Evolutionary conservation across 805 yeast genomes (phyloP).

Genomic region (Saccharomycopsis selenospora): DNA sequence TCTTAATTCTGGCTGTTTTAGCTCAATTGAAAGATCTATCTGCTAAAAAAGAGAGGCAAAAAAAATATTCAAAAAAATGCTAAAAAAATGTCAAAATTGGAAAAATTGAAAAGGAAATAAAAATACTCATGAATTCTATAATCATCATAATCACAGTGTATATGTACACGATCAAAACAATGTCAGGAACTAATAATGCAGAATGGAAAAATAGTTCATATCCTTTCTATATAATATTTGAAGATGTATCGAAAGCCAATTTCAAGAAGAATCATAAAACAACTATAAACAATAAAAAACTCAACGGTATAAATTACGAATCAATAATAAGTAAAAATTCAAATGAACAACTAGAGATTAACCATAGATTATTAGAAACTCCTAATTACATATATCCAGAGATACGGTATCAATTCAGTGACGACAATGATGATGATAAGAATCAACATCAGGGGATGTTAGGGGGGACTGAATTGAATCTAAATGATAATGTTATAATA

Average conservation of each 20-base stretch:
- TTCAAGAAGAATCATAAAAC: neutral
- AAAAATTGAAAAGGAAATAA: too few relatives aligned
- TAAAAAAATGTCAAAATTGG: too few relatives aligned
- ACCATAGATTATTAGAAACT: slow-evolving; percentile 7
- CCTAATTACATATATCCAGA: slow-evolving; percentile 20
- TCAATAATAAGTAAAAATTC: neutral
- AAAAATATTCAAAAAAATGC: too few relatives aligned
- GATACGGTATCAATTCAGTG: slow-evolving; percentile 18
- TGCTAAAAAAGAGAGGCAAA: too few relatives aligned
- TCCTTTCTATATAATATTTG: slow-evolving; percentile 16
- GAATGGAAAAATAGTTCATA: neutral
- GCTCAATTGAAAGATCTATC: too few relatives aligned
- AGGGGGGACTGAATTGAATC: slow-evolving; percentile 1
- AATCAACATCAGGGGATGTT: neutral
- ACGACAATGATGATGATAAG: slow-evolving; percentile 8
- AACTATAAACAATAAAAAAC: neutral
- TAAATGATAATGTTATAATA: slow-evolving; percentile 14
- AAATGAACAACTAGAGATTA: neutral
- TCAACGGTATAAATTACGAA: slow-evolving; percentile 8
- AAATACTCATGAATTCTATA: too few relatives aligned
- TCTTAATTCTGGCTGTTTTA: too few relatives aligned
- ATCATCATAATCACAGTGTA: too few relatives aligned
- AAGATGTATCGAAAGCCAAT: slow-evolving; percentile 12
- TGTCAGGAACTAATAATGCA: too few relatives aligned
- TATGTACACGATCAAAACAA: too few relatives aligned